phyloP scores from a whole-genome alignment of 371 early-diverging fungal species.

The Sanchytrium tribonematis region DNA sequence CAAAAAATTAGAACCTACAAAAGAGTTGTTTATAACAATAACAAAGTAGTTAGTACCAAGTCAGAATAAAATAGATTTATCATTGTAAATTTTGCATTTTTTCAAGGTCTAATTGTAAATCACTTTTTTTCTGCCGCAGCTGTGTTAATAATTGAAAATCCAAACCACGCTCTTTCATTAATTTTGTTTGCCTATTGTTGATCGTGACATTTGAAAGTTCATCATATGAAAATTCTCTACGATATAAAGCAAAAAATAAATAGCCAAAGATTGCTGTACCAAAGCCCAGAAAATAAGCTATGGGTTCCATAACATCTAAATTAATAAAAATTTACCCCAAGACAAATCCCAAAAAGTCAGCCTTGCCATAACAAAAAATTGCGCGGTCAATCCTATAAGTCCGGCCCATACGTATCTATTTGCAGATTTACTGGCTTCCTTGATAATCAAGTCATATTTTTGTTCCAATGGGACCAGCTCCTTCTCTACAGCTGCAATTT shows the following conservation, averaged over 20 bases:
- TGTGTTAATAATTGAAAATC: background rate
- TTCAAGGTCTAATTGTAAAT: background rate
- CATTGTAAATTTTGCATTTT: no score
- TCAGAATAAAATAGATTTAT: background rate
- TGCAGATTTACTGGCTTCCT: background rate
- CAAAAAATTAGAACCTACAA: background rate
- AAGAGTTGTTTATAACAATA: constrained; percentile 1
- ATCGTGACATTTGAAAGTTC: background rate
- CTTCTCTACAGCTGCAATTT: background rate
- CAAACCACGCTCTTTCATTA: background rate
- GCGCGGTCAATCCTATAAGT: background rate
- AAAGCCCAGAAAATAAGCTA: background rate
- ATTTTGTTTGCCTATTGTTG: background rate
- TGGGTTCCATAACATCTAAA: background rate
- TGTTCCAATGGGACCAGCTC: background rate
- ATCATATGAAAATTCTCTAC: background rate
- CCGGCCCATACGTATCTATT: background rate
- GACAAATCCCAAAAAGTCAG: background rate
- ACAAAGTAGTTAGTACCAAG: background rate
- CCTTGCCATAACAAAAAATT: background rate
- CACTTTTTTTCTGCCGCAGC: background rate
- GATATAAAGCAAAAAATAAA: background rate
- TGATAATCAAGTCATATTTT: background rate
- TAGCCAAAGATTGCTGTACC: background rate
- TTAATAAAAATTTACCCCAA: no score